Evolutionary conservation across 164 flowering plant species (phyloP).

Genomic region (Kingdonia uniflora): DNA sequence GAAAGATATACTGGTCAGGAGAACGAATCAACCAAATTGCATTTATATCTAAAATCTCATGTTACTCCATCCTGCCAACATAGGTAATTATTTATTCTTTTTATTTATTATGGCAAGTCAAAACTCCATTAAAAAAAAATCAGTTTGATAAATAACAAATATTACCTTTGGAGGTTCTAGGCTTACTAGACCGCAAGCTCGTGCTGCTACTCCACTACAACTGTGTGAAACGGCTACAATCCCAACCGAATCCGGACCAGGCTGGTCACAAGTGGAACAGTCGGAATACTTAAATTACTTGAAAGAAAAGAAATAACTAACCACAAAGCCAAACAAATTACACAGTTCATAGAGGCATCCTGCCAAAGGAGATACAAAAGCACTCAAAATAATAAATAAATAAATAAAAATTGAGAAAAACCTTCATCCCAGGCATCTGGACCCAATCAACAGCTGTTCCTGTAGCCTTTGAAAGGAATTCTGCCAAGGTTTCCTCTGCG

Average conservation of each 20-base stretch:
- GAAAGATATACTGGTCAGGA: no score
- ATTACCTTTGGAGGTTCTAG: slow-evolving; percentile 69
- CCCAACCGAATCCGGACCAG: slow-evolving; percentile 96
- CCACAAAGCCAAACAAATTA: background rate
- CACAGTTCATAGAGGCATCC: no score
- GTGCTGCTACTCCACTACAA: slow-evolving; percentile 83
- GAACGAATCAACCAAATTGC: no score
- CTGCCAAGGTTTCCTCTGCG: slow-evolving; percentile 83
- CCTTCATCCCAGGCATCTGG: slow-evolving; percentile 97
- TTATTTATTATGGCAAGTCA: background rate
- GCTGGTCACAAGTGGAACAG: slow-evolving; percentile 26
- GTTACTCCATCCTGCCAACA: no score
- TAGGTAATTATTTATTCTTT: no score
- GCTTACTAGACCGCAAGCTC: slow-evolving; percentile 79
- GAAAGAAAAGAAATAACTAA: background rate
- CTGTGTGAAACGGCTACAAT: slow-evolving; percentile 68
- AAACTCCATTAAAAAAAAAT: no score
- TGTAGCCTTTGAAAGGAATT: slow-evolving; percentile 85
- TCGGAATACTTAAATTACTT: background rate
- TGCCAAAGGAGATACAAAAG: no score
- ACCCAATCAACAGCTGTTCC: slow-evolving; percentile 94
- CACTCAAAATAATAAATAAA: no score
- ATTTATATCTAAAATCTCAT: background rate
- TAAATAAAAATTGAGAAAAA: slow-evolving; percentile 8
- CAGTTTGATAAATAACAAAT: background rate